A percentile compares a stretch with the other conserved stretches of the same genome.
phyloP scores from a whole-genome alignment of 306 rosid species.

The Abrus pulchellus region DNA sequence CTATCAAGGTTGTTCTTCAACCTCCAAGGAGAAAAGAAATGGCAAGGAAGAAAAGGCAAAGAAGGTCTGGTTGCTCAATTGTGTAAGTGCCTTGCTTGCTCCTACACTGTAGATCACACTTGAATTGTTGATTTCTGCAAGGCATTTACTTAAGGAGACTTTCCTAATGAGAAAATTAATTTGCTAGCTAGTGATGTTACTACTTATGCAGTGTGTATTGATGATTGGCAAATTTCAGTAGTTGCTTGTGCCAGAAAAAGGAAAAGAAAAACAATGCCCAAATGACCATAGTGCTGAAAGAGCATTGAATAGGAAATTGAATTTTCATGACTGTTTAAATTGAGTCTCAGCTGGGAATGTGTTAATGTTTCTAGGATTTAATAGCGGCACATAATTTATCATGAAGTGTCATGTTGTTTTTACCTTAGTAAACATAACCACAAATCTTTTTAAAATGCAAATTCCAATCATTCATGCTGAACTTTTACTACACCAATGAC shows the following conservation, averaged over 20 bases:
- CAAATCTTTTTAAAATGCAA: conserved; percentile 11
- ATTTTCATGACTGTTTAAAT: neutral
- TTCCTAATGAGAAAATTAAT: conserved; percentile 7
- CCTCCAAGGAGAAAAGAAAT: conserved; percentile 94
- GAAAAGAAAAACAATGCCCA: conserved; percentile 9
- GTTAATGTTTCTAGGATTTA: neutral
- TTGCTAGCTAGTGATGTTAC: conserved; percentile 20
- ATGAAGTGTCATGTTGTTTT: neutral
- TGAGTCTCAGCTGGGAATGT: conserved; percentile 21
- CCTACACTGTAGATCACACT: conserved; percentile 10
- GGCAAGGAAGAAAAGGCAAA: conserved; percentile 73
- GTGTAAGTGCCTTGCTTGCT: conserved; percentile 68
- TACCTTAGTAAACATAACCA: no score
- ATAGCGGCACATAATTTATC: neutral
- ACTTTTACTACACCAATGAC: neutral
- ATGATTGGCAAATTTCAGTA: neutral
- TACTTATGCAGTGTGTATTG: neutral
- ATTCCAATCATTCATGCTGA: neutral
- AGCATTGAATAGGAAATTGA: neutral
- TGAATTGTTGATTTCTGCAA: conserved; percentile 16
- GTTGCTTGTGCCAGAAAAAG: neutral
- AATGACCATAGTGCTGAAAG: neutral
- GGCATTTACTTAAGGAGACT: conserved; percentile 8
- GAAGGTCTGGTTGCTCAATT: conserved; percentile 80
- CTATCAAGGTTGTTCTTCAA: conserved; percentile 98